A percentile compares a stretch with the other conserved stretches of the same genome.
Evolutionary conservation across 768 basidiomycete species (phyloP).

Genomic region (Tubosaeta sp.): DNA sequence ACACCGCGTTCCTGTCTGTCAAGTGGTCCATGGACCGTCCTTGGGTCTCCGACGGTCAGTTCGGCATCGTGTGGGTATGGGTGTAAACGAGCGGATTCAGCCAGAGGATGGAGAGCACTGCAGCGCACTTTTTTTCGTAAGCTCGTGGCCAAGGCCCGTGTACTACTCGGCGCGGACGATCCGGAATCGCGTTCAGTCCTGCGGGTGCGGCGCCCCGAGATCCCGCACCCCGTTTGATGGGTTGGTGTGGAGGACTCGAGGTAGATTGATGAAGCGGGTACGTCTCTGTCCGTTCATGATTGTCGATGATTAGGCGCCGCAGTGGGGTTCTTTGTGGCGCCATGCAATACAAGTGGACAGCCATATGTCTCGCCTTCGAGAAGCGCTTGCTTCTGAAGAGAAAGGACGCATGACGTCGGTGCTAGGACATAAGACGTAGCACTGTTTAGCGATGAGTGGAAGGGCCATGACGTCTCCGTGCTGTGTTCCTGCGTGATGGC

Average conservation of each 20-base stretch:
- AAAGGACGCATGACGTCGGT: not conserved
- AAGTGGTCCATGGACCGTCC: not conserved
- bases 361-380: not conserved
- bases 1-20: slow-evolving; percentile 16
- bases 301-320: not conserved
- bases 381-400: not conserved
- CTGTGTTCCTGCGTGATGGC: not conserved
- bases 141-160: not conserved
- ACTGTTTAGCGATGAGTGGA: not conserved
- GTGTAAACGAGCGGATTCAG: not conserved
- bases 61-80: not conserved
- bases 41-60: not conserved
- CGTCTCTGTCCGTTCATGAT: not conserved
- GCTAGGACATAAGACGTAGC: not conserved
- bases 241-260: no score
- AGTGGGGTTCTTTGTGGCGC: not conserved
- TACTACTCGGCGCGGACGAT: no score
- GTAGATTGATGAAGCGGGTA: not conserved
- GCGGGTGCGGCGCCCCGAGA: not conserved
- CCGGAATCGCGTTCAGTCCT: no score
- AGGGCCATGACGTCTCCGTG: not conserved
- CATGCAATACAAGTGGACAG: not conserved
- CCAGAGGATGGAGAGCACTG: not conserved
- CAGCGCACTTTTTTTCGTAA: not conserved
- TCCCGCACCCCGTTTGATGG: not conserved